These are phyloP conservation scores for Podospora sp. DNA, from an alignment of 495 filamentous ascomycete species.

Conservation along the genomic window DNA sequence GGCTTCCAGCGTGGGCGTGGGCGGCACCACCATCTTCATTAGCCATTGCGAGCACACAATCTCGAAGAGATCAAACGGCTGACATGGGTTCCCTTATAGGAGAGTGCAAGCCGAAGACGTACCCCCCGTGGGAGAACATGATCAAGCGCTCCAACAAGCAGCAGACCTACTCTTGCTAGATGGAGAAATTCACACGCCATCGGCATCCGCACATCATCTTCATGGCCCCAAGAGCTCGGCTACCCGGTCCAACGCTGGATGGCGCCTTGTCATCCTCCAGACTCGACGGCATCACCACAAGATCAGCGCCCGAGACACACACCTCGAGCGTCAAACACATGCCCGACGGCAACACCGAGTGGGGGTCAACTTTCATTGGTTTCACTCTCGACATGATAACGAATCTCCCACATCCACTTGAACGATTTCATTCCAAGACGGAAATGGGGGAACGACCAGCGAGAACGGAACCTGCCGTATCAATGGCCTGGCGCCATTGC, in stretches of 20 bases:
- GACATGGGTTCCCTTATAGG: slow-evolving; percentile 22
- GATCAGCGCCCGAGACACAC: too few relatives aligned
- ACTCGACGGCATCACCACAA: too few relatives aligned
- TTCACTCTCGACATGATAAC: not conserved
- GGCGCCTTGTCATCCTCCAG: not conserved
- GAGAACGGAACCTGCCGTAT: not conserved
- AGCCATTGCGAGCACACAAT: too few relatives aligned
- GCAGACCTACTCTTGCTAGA: slow-evolving; percentile 26
- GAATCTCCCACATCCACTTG: slow-evolving; percentile 1
- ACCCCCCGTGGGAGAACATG: slow-evolving; percentile 42
- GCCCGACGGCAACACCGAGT: not conserved
- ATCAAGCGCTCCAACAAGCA: slow-evolving; percentile 43
- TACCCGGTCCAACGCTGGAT: not conserved
- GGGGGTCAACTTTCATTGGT: not conserved
- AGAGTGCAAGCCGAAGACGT: slow-evolving; percentile 42
- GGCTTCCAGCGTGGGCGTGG: not conserved
- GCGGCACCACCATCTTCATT: too few relatives aligned
- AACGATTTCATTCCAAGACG: not conserved
- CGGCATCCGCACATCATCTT: not conserved
- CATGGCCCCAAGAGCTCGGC: not conserved
- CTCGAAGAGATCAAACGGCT: not conserved
- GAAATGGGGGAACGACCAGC: not conserved
- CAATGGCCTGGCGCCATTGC: slow-evolving; percentile 5
- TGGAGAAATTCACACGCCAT: not conserved
- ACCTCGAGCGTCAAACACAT: not conserved